Conservation (phyloP, 768 basidiomycete species). For the Clathrus columnatus region DNA sequence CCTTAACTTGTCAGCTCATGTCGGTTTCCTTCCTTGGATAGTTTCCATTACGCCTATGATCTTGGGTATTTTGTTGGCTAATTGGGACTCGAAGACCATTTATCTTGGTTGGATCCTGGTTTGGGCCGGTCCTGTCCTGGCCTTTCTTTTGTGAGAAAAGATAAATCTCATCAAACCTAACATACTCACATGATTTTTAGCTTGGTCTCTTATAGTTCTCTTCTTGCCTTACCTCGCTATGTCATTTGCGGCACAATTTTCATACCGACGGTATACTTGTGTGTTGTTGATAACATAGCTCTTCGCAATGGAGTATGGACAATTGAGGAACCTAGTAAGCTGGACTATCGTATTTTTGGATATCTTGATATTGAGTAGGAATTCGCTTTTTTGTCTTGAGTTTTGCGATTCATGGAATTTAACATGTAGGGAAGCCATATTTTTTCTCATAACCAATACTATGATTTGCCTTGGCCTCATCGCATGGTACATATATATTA, state of each 20-base stretch:
- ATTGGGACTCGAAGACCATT: neutral
- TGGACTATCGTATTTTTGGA: neutral
- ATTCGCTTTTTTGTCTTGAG: no score
- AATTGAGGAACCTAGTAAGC: neutral
- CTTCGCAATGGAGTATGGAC: neutral
- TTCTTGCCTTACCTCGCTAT: neutral
- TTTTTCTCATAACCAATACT: neutral
- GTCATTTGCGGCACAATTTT: neutral
- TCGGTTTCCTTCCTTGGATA: neutral
- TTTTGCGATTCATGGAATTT: no score
- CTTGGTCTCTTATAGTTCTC: neutral
- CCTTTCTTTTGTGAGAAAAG: neutral
- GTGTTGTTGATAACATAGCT: neutral
- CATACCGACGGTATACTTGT: neutral
- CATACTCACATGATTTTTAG: neutral
- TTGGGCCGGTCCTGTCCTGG: neutral
- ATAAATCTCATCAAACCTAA: neutral
- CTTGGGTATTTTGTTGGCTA: neutral
- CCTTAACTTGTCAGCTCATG: neutral
- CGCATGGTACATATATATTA: neutral
- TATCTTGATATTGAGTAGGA: neutral
- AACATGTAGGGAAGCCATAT: neutral
- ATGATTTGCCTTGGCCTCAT: neutral
- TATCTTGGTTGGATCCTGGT: neutral
- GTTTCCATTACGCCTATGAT: neutral